phyloP scores from a whole-genome alignment of 1,284 basidiomycete species.

The Athelia psychrophila region DNA sequence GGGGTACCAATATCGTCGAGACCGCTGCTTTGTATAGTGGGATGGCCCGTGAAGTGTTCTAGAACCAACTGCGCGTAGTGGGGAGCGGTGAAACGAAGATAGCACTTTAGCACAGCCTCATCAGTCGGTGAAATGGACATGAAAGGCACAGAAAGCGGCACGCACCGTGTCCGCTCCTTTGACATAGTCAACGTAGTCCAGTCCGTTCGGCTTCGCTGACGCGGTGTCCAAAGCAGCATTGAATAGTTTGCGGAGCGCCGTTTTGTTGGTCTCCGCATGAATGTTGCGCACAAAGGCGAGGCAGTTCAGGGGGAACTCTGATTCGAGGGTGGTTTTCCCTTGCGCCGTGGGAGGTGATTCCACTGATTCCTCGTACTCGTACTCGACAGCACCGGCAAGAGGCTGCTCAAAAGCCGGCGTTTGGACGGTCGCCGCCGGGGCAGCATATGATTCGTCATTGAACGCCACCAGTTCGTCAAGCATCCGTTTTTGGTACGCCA shows the following conservation, averaged over 20 bases:
- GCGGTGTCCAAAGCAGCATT: conserved; percentile 32
- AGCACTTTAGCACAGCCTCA: conserved; percentile 47
- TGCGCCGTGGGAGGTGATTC: too few relatives aligned
- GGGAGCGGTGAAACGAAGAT: conserved; percentile 64
- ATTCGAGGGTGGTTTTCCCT: conserved; percentile 15
- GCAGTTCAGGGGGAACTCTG: conserved; percentile 58
- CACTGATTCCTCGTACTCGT: too few relatives aligned
- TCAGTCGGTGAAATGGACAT: conserved; percentile 1
- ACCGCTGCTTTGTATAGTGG: conserved; percentile 41
- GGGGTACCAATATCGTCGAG: conserved; percentile 42
- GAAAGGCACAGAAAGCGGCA: conserved; percentile 5
- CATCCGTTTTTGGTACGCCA: conserved; percentile 51
- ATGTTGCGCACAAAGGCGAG: conserved; percentile 69
- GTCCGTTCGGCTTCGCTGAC: conserved; percentile 23
- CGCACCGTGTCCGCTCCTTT: conserved; percentile 74
- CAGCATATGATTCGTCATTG: conserved; percentile 16
- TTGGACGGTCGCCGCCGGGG: background rate
- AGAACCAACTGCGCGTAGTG: conserved; percentile 42
- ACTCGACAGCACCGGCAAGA: background rate
- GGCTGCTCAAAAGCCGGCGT: background rate
- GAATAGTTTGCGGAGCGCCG: conserved; percentile 64
- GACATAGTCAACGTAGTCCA: conserved; percentile 76
- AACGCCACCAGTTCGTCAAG: conserved; percentile 39
- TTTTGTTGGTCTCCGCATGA: conserved; percentile 74
- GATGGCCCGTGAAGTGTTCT: conserved; percentile 36